phyloP scores from a whole-genome alignment of 371 early-diverging fungal genomes.

The Mortierella sp. region DNA sequence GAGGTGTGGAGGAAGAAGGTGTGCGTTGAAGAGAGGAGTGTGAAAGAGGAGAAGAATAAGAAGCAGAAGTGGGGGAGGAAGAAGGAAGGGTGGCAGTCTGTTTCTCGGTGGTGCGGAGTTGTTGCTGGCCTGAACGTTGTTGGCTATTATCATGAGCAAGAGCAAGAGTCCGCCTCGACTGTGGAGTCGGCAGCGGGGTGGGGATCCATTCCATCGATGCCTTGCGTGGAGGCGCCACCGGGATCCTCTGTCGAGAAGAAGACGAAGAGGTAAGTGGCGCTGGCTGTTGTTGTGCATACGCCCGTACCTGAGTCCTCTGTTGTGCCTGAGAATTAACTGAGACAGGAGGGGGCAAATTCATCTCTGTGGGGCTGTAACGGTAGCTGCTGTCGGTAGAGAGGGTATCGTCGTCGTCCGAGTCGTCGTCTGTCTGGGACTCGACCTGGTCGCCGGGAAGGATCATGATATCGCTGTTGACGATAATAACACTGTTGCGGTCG shows the following conservation, averaged over 20 bases:
- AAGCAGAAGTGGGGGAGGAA: neutral
- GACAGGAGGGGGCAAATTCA: neutral
- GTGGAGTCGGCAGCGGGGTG: neutral
- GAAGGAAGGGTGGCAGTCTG: neutral
- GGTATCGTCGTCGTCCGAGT: conserved; percentile 20
- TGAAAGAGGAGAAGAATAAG: neutral
- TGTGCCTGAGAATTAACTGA: neutral
- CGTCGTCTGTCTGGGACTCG: conserved; percentile 18
- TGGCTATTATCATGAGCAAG: neutral
- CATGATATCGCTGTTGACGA: conserved; percentile 53
- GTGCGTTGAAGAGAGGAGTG: conserved; percentile 9
- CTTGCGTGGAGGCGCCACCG: neutral
- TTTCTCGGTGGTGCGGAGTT: conserved; percentile 14
- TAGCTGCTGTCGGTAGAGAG: neutral
- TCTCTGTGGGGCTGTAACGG: neutral
- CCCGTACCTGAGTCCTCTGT: neutral
- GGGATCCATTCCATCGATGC: neutral
- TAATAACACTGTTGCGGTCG: conserved; percentile 18
- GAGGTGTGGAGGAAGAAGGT: conserved; percentile 10
- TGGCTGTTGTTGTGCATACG: too few relatives aligned
- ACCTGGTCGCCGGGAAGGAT: conserved; percentile 23
- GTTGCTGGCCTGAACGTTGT: conserved; percentile 9
- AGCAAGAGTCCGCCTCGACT: neutral
- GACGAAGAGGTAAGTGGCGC: neutral
- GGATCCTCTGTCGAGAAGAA: neutral